phyloP scores from a whole-genome alignment of 2,329 filamentous ascomycete species.

The Xylariaceae sp. region DNA sequence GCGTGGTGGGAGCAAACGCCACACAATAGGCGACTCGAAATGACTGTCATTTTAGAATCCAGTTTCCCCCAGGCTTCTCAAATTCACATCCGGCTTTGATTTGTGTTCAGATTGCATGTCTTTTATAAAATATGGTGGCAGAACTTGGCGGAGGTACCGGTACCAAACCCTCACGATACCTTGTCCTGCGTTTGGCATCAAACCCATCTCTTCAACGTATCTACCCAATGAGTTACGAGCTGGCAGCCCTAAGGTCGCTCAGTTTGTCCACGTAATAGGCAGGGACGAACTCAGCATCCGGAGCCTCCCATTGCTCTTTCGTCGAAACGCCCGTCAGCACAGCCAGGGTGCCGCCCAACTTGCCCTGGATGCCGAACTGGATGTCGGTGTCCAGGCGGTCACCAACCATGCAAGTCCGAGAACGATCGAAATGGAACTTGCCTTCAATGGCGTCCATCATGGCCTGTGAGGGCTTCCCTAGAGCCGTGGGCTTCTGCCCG shows the following conservation, averaged over 20 bases:
- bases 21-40: too few species aligned
- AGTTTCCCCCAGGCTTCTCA: too few species aligned
- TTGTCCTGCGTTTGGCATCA: too few species aligned
- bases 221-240: slow-evolving; percentile 13
- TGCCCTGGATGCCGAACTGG: slow-evolving; percentile 85
- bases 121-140: too few species aligned
- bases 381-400: slow-evolving; percentile 95
- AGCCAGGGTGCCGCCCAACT: slow-evolving; percentile 82
- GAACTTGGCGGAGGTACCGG: too few species aligned
- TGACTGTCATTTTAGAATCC: too few species aligned
- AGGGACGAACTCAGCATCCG: slow-evolving; percentile 64
- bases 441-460: slow-evolving; percentile 99
- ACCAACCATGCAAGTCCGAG: slow-evolving; percentile 88
- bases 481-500: slow-evolving; percentile 62
- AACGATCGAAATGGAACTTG: slow-evolving; percentile 83
- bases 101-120: too few species aligned
- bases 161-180: too few species aligned
- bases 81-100: too few species aligned
- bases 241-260: slow-evolving; percentile 59
- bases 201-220: neutral
- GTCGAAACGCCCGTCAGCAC: slow-evolving; percentile 86
- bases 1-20: too few species aligned
- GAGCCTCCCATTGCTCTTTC: slow-evolving; percentile 74
- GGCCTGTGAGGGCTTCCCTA: slow-evolving; percentile 94
- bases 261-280: slow-evolving; percentile 79